These are phyloP conservation scores for Yarrowia osloensis DNA, from an alignment of 805 yeast genomes.

Conservation along the genomic window DNA sequence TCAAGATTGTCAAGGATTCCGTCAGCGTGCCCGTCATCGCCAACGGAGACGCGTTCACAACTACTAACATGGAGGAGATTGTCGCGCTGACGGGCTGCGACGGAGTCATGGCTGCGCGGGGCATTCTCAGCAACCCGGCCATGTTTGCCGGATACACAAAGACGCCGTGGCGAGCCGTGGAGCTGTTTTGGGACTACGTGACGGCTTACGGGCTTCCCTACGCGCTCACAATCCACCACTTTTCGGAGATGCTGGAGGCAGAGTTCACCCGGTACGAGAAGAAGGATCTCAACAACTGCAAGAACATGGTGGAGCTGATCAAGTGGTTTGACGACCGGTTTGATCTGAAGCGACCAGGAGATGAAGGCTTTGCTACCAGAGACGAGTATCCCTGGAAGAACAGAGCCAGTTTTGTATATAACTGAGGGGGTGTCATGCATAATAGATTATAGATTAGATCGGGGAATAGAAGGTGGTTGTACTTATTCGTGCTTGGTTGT, in stretches of 20 bases:
- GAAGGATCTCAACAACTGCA: slow-evolving; percentile 64
- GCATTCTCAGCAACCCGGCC: slow-evolving; percentile 83
- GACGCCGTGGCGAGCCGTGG: slow-evolving; percentile 92
- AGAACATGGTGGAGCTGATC: slow-evolving; percentile 60
- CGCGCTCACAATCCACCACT: slow-evolving; percentile 81
- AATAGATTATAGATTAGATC: not conserved
- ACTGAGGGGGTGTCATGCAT: not conserved
- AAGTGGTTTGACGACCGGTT: slow-evolving; percentile 83
- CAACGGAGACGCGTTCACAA: slow-evolving; percentile 87
- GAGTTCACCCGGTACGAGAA: slow-evolving; percentile 52
- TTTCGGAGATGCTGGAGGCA: slow-evolving; percentile 78
- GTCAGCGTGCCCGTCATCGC: slow-evolving; percentile 78
- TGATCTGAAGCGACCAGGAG: slow-evolving; percentile 64
- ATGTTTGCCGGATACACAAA: slow-evolving; percentile 69
- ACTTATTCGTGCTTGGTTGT: too few relatives aligned
- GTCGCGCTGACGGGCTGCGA: slow-evolving; percentile 70
- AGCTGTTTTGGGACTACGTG: slow-evolving; percentile 75
- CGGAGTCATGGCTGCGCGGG: slow-evolving; percentile 96
- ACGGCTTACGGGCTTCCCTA: slow-evolving; percentile 83
- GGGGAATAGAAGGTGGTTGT: too few relatives aligned
- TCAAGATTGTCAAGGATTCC: slow-evolving; percentile 60
- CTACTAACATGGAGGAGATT: slow-evolving; percentile 65
- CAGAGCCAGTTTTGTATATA: slow-evolving; percentile 8
- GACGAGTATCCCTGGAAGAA: slow-evolving; percentile 50
- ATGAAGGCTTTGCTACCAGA: slow-evolving; percentile 64